Evolutionary conservation across 768 basidiomycete species (phyloP), one percentile per base, ranked within the genome.

Genomic region (Suillus fuscotomentosus): DNA sequence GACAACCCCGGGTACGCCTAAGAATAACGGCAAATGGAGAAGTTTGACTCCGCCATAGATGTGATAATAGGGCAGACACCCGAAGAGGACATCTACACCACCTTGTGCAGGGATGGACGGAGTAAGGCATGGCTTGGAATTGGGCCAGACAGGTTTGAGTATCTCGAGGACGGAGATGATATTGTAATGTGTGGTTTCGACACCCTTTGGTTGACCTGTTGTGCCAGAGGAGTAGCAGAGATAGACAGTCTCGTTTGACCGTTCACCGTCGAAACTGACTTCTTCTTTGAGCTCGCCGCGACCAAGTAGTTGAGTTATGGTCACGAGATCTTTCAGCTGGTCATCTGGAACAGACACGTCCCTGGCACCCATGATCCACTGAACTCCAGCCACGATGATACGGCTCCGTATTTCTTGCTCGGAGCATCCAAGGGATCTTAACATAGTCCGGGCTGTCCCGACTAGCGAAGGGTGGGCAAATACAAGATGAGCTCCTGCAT

Each of bases 191-290:
- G 87, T 89, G 0, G 88, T 88, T 85, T 82, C 77, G 22, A 86
- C 84, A 7, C 85, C 92, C 75, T 94, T 95, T 3, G 92, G 88
- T 66, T 87, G 86, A 2, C 92, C 90, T 0, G 90, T 92, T 1
- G 92, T 94, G 5, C 92, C 92, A 72, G 77, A 78, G 7, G 76
- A 79, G 63, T 92, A 92, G 64, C 88, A 91, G 45, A 92, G 70
- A 67, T 85, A 86, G 3, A 79, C 74, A 0, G 91, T 91, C 69
- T 90, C 87, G 61, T 87, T 71, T 2, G 86, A 79, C 22, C 78
- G 71, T 0, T 79, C 67, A 0, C 83, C 86, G 14, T 86, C 80
- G 57, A 88, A 86, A 68, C 75, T 78, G 67, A 84, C 87, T 70
- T 90, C 89, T 5, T 78, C 70, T 13, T 69, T 64, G 13, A 91